These are phyloP conservation scores for Adansonia digitata DNA, from an alignment of 345 rosid genomes.

Conservation along the genomic window DNA sequence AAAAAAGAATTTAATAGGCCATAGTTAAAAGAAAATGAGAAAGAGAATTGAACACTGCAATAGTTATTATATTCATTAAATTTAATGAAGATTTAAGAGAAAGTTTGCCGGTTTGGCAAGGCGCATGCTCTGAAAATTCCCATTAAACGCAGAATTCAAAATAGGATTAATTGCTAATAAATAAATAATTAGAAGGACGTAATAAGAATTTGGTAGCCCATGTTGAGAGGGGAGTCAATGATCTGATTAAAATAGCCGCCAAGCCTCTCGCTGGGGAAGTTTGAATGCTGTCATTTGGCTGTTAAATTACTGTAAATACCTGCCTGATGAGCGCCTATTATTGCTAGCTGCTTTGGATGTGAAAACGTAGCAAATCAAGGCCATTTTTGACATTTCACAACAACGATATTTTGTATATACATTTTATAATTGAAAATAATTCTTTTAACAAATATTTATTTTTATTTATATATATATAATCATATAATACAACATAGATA, in stretches of 20 bases:
- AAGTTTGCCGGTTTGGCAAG: neutral
- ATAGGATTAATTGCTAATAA: neutral
- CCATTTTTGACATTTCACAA: neutral
- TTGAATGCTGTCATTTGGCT: neutral
- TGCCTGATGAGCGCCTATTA: neutral
- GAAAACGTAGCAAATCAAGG: neutral
- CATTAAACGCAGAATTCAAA: neutral
- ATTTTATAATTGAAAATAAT: too few relatives aligned
- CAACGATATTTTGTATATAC: too few relatives aligned
- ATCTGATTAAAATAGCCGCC: conserved; percentile 16
- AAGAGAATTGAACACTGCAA: neutral
- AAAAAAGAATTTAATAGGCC: neutral
- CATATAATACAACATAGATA: too few relatives aligned
- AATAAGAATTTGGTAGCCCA: neutral
- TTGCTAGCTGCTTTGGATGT: neutral
- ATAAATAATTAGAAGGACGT: neutral
- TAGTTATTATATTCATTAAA: neutral
- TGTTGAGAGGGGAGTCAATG: neutral
- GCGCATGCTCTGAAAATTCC: neutral
- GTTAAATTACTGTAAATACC: conserved; percentile 11
- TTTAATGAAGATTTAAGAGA: neutral
- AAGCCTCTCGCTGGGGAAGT: conserved; percentile 5
- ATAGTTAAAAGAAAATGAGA: neutral
- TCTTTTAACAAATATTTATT: too few relatives aligned
- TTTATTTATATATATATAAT: too few relatives aligned